Evolutionary conservation across 768 basidiomycete genomes (phyloP).

Genomic region (Inosperma sp.): DNA sequence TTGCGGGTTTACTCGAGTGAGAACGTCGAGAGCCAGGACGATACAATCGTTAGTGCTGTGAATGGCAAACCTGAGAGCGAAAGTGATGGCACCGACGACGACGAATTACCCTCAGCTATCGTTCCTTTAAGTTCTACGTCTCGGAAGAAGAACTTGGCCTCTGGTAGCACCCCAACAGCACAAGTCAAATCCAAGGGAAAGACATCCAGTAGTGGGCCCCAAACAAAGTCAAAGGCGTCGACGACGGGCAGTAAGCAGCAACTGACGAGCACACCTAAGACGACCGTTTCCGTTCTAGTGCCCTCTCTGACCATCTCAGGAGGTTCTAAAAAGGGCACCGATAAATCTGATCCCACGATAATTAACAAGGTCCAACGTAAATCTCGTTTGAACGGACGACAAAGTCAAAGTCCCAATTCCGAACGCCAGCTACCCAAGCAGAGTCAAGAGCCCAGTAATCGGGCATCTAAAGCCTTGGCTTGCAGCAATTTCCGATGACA

Average conservation of each 20-base stretch:
- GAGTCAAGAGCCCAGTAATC: too few relatives aligned
- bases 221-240: background rate
- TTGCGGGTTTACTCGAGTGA: slow-evolving; percentile 2
- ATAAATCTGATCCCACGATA: too few relatives aligned
- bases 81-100: background rate
- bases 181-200: background rate
- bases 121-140: background rate
- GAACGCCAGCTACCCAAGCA: background rate
- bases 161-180: background rate
- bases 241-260: background rate
- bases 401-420: background rate
- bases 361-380: too few relatives aligned
- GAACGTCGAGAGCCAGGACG: slow-evolving; percentile 3
- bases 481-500: too few relatives aligned
- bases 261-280: background rate
- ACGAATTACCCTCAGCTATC: background rate
- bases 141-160: background rate
- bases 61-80: background rate
- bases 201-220: background rate
- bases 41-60: too few relatives aligned
- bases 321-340: background rate
- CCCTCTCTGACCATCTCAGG: background rate
- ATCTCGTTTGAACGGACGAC: background rate
- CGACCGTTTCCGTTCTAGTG: background rate
- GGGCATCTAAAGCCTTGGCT: too few relatives aligned